Conservation (phyloP, 495 filamentous ascomycete species). For the Penicillium cosmopolitanum region DNA sequence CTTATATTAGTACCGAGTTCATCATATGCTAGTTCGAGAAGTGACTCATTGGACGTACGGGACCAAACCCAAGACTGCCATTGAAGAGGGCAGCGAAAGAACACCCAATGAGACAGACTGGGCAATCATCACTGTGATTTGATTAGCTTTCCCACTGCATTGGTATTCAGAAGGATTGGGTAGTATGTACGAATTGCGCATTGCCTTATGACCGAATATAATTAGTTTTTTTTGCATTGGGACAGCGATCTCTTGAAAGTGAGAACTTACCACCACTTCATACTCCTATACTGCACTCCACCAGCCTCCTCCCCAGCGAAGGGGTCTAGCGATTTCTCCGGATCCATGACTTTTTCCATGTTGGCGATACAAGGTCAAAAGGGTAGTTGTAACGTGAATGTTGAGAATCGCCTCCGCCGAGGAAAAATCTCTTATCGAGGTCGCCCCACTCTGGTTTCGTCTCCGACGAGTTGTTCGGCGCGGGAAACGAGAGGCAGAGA, state of each 20-base stretch:
- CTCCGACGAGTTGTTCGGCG: neutral
- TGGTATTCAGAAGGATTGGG: neutral
- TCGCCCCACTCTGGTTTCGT: conserved; percentile 1
- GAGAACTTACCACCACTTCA: conserved; percentile 43
- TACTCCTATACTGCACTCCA: conserved; percentile 41
- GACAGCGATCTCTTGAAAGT: neutral
- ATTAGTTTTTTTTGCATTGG: neutral
- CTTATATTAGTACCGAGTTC: neutral
- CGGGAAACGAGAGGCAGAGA: neutral
- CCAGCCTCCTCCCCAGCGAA: conserved; percentile 41
- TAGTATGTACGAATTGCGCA: conserved; percentile 30
- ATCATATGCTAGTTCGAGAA: neutral
- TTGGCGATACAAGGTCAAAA: neutral
- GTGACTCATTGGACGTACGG: conserved; percentile 28
- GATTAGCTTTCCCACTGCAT: neutral
- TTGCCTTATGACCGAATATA: conserved; percentile 22
- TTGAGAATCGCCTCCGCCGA: neutral
- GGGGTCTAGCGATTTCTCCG: conserved; percentile 30
- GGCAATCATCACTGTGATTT: conserved; percentile 56
- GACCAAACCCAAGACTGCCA: conserved; percentile 67
- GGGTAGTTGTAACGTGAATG: neutral
- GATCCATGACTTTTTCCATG: conserved; percentile 18
- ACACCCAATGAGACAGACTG: conserved; percentile 66
- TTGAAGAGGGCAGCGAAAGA: conserved; percentile 60
- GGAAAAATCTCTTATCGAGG: conserved; percentile 3